These are phyloP conservation scores for Gremmenia infestans DNA, from an alignment of 2,329 filamentous ascomycete species.

Conservation along the genomic window DNA sequence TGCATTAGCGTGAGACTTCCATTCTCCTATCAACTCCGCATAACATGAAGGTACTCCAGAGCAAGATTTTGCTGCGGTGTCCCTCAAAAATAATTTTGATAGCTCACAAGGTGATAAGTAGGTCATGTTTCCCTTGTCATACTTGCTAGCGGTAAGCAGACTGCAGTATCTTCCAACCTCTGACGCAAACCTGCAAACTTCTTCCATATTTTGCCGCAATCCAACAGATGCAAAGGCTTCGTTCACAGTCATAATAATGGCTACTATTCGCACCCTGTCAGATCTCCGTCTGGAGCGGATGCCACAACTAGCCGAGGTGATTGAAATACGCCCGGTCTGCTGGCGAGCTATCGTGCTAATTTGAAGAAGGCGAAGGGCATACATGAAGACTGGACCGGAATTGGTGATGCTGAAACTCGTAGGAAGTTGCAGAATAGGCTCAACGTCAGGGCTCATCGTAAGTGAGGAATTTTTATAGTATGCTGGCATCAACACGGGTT, in stretches of 20 bases:
- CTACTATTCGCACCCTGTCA: neutral
- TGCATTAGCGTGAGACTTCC: constrained; percentile 9
- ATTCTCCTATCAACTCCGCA: no score
- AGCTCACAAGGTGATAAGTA: no score
- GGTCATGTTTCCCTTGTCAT: no score
- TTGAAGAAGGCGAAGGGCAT: constrained; percentile 8
- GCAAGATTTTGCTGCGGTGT: no score
- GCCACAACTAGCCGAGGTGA: constrained; percentile 13
- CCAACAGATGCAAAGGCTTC: no score
- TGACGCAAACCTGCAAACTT: no score
- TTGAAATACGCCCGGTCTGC: neutral
- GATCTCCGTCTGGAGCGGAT: constrained; percentile 5
- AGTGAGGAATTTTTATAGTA: constrained; percentile 2
- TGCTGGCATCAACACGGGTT: no score
- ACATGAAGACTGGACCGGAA: constrained; percentile 35
- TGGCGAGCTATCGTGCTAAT: neutral
- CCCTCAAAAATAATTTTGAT: no score
- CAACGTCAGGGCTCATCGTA: constrained; percentile 35
- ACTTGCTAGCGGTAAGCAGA: no score
- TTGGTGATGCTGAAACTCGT: constrained; percentile 29
- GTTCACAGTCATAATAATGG: neutral
- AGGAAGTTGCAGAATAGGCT: constrained; percentile 34
- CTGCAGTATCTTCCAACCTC: no score
- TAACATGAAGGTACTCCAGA: no score
- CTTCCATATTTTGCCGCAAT: no score